Conservation (phyloP, 1,139 yeast genomes). For the Nakaseomyces sp. region DNA sequence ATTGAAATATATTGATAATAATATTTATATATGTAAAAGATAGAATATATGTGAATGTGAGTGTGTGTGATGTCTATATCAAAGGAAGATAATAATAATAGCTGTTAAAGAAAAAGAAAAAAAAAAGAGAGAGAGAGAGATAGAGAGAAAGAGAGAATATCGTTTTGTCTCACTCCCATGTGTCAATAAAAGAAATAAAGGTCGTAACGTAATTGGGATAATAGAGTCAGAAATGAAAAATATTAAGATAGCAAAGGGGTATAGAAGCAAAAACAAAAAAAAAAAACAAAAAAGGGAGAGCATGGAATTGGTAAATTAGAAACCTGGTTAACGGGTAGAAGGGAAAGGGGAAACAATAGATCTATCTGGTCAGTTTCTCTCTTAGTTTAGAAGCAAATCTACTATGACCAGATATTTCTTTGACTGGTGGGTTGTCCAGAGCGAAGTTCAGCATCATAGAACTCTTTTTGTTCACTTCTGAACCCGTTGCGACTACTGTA, state of each 20-base stretch:
- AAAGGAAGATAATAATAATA: too few species aligned
- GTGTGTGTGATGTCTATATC: neutral
- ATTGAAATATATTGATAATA: neutral
- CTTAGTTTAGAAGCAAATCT: slow-evolving; percentile 24
- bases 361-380: slow-evolving; percentile 21
- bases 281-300: too few species aligned
- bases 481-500: slow-evolving; percentile 9
- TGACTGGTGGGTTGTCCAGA: slow-evolving; percentile 9
- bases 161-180: too few species aligned
- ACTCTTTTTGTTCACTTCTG: slow-evolving; percentile 10
- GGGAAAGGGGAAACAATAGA: too few species aligned
- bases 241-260: too few species aligned
- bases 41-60: slow-evolving; percentile 1
- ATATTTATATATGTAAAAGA: neutral
- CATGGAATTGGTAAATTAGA: neutral
- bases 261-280: too few species aligned
- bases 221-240: too few species aligned
- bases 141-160: too few species aligned
- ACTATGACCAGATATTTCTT: slow-evolving; percentile 15
- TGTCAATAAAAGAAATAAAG: too few species aligned
- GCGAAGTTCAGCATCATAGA: slow-evolving; percentile 14
- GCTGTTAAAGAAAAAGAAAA: too few species aligned
- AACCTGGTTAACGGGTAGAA: too few species aligned
- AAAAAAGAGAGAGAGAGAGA: neutral
- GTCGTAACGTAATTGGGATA: too few species aligned